phyloP scores from a whole-genome alignment of 2,329 filamentous ascomycete genomes.

The Botryotinia narcissicola region DNA sequence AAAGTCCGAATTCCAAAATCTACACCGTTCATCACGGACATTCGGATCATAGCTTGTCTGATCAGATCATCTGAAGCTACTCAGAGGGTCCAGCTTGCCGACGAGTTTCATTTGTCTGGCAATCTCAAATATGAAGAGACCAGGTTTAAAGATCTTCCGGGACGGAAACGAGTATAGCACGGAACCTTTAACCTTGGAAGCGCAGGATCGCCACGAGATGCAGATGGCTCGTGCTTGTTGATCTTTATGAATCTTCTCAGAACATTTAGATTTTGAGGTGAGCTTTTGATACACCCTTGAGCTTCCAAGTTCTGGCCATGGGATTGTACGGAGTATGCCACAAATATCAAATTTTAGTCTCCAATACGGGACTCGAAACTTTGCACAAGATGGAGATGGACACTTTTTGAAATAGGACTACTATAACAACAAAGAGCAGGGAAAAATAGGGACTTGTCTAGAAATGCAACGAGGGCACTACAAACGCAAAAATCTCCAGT shows the following conservation, averaged over 20 bases:
- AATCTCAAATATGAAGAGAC: neutral
- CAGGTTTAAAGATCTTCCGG: conserved; percentile 18
- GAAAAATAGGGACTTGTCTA: no score
- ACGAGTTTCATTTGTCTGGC: conserved; percentile 2
- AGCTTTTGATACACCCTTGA: conserved; percentile 3
- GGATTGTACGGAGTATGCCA: neutral
- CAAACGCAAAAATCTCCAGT: no score
- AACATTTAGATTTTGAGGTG: neutral
- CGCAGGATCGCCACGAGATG: conserved; percentile 13
- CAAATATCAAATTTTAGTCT: neutral
- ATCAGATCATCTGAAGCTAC: conserved; percentile 4
- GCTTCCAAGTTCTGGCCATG: conserved; percentile 2
- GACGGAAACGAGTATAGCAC: conserved; percentile 1
- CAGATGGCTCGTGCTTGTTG: conserved; percentile 21
- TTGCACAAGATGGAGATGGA: neutral
- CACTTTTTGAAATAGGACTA: neutral
- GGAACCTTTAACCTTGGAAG: conserved; percentile 10
- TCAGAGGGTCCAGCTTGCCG: neutral
- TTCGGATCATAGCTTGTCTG: neutral
- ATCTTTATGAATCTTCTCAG: neutral
- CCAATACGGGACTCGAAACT: neutral
- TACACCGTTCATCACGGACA: neutral
- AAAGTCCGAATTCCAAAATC: neutral
- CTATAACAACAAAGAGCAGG: no score
- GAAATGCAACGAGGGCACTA: neutral